Evolutionary conservation across 768 basidiomycete genomes (phyloP), one percentile per base, ranked within the genome.

Genomic region (Gymnopilus dilepis): DNA sequence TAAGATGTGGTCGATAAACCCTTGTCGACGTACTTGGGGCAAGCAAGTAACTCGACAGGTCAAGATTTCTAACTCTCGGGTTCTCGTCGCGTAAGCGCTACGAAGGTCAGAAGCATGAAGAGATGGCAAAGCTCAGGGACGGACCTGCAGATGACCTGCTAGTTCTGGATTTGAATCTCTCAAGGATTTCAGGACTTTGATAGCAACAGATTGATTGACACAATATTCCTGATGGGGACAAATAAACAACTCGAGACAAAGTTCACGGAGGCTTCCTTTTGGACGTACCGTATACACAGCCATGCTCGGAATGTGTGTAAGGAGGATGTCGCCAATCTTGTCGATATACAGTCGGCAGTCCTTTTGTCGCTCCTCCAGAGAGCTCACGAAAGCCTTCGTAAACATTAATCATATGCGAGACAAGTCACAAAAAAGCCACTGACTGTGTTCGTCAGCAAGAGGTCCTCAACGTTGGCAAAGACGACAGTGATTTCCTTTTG

Each of bases 401-500:
- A n/a, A n/a, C n/a, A n/a, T n/a, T n/a, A n/a, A n/a, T n/a, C n/a
- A n/a, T n/a, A n/a, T n/a, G n/a, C n/a, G n/a, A n/a, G n/a, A n/a
- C n/a, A n/a, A 38, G n/a, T n/a, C 28, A 17, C 13, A 28, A 19
- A n/a, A 50, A 12, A 50, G 6, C 17, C 4, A 60, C 30, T n/a
- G 7, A 65, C 86, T 11, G 94, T 97, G 67, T 97, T 96, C 41
- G 87, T 90, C 30, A 98, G 75, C 3, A 98, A 78, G 51, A 98
- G 88, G 67, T 98, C 96, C 70, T 99, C 96, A 22, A 98, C 82
- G 67, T 99, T 99, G 5, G 91, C 91, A 69, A 98, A 99, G 17
- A 99, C 86, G 45, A 89, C 90, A 2, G 84, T 88, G 19, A 89
- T 83, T 5, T 92, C 92, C 69, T 92, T 92, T 59, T 81, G 78